Conservation (phyloP, 139 green algal species). For the Micractinium conductrix region DNA sequence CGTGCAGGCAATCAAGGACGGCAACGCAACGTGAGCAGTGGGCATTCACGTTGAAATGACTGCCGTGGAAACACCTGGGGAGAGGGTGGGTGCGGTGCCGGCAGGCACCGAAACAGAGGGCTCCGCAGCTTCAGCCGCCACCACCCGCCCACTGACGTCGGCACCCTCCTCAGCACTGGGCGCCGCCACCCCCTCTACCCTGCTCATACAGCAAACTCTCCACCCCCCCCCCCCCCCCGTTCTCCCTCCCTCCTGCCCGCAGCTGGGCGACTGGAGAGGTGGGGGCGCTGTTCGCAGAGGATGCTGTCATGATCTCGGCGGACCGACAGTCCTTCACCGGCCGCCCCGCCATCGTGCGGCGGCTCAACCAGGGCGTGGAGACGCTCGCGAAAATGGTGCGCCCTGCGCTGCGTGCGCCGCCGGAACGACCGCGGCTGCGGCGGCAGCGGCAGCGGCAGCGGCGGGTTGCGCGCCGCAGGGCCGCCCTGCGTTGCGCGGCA, state of each 20-base stretch:
- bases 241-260: background rate
- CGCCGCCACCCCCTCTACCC: background rate
- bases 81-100: background rate
- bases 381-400: constrained; percentile 36
- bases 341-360: constrained; percentile 36
- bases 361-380: constrained; percentile 46
- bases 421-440: too few species aligned
- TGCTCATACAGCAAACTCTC: background rate
- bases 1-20: constrained; percentile 22
- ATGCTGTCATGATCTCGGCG: constrained; percentile 40
- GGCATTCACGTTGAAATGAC: background rate
- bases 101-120: background rate
- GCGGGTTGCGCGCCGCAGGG: too few species aligned
- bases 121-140: background rate
- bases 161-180: background rate
- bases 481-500: too few species aligned
- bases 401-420: too few species aligned
- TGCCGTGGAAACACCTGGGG: background rate
- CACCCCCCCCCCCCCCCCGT: background rate
- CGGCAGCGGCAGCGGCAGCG: too few species aligned
- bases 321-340: constrained; percentile 48
- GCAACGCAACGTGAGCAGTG: background rate
- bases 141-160: too few species aligned
- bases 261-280: constrained; percentile 42
- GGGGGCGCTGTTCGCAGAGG: constrained; percentile 36